Evolutionary conservation across 2,329 filamentous ascomycete genomes (phyloP).

Genomic region (Pseudogymnoascus sp.): DNA sequence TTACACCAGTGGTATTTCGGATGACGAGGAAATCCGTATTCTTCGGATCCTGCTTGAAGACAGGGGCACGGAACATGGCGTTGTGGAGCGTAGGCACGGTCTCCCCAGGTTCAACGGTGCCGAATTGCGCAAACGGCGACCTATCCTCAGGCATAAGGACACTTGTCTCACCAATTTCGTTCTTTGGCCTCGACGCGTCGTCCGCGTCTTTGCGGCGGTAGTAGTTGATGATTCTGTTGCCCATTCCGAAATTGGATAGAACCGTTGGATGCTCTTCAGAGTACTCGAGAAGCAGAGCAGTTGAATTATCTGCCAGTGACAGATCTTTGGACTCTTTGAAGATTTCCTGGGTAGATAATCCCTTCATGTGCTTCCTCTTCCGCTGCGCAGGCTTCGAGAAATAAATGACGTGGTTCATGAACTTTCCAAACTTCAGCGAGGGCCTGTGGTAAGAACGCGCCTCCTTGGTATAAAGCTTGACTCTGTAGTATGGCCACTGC

Average conservation of each 20-base stretch:
- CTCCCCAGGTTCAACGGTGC: conserved; percentile 84
- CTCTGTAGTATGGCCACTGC: conserved; percentile 93
- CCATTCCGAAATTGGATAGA: conserved; percentile 96
- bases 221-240: conserved; percentile 91
- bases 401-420: conserved; percentile 59
- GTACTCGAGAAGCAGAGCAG: conserved; percentile 84
- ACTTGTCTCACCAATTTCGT: conserved; percentile 80
- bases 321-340: conserved; percentile 77
- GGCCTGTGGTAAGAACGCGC: conserved; percentile 81
- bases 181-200: conserved; percentile 38
- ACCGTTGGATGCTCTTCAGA: conserved; percentile 89
- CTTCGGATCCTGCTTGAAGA: conserved; percentile 79
- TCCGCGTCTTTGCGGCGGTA: conserved; percentile 75
- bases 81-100: conserved; percentile 88
- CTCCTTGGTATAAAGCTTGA: conserved; percentile 65
- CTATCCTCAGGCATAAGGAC: conserved; percentile 88
- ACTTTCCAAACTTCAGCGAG: conserved; percentile 62
- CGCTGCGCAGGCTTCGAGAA: conserved; percentile 66
- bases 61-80: conserved; percentile 86
- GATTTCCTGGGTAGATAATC: conserved; percentile 68
- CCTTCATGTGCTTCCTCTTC: conserved; percentile 78
- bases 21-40: conserved; percentile 80
- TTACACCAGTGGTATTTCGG: conserved; percentile 68
- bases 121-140: conserved; percentile 92
- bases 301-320: conserved; percentile 81